Conservation (phyloP, 2,329 filamentous ascomycete species). For the Ophiostoma quercus region DNA sequence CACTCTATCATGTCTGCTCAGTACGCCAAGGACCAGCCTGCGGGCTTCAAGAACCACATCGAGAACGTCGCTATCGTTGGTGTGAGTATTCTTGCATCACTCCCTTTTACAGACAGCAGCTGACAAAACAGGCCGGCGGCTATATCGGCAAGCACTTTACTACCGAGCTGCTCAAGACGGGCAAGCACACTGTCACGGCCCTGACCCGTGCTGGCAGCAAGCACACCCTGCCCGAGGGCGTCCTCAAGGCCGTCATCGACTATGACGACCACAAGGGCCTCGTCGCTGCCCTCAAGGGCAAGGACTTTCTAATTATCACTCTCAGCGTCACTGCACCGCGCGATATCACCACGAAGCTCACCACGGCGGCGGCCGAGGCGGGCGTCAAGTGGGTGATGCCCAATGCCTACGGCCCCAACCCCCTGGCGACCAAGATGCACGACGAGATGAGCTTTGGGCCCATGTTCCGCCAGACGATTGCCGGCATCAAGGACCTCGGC, state of each 20-base stretch:
- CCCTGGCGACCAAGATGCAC: constrained; percentile 18
- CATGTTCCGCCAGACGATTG: constrained; percentile 23
- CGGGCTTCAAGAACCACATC: constrained; percentile 30
- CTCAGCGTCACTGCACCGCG: constrained; percentile 30
- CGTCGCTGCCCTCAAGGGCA: constrained; percentile 25
- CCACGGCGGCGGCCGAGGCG: constrained; percentile 41
- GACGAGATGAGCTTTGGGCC: constrained; percentile 30
- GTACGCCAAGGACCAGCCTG: constrained; percentile 32
- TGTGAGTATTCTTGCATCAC: constrained; percentile 24
- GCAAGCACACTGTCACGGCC: constrained; percentile 46
- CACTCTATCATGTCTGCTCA: constrained; percentile 15
- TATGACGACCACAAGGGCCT: constrained; percentile 30
- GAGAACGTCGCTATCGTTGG: constrained; percentile 31
- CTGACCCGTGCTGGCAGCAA: constrained; percentile 44
- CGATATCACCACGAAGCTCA: constrained; percentile 38
- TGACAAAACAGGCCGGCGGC: constrained; percentile 28
- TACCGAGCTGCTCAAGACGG: constrained; percentile 29
- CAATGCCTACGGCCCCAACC: constrained; percentile 37
- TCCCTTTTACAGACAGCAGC: not conserved
- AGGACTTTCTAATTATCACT: constrained; percentile 28
- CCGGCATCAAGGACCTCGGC: constrained; percentile 39
- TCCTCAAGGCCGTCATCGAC: constrained; percentile 40
- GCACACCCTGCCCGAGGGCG: constrained; percentile 37
- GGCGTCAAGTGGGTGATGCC: constrained; percentile 44
- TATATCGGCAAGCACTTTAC: constrained; percentile 28